Evolutionary conservation across 345 rosid species (phyloP), one percentile per base, ranked within the genome.

Genomic region (Boechera stricta): DNA sequence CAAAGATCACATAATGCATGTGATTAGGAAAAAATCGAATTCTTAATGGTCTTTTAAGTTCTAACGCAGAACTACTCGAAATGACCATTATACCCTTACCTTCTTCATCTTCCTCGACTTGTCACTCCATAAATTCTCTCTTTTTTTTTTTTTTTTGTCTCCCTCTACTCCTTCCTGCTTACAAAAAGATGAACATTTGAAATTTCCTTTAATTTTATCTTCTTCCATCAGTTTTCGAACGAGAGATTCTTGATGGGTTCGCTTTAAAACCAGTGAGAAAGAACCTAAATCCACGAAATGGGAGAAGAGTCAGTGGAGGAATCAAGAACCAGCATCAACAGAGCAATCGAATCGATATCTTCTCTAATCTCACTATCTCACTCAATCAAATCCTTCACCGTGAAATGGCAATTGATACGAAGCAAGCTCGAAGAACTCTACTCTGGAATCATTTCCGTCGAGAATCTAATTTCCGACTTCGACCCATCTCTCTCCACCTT

Each of bases 391-490:
- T 89, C 83, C 42, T 92, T 92, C 76, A 45, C 82, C 7, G 87
- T 84, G n/a, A 92, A 87, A 85, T 92, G 97, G 96, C 85, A 86
- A 28, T 44, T 84, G 63, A 87, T 92, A 55, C 68, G 97, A 24
- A 79, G n/a, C 80, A 88, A 82, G 82, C 85, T 90, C 16, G 88
- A 87, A 56, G 90, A 88, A 60, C 79, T 92, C 16, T 84, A 82
- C 68, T 64, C 93, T 1, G 74, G 84, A 36, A 70, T 92, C 39
- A 61, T 81, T 31, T 83, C 93, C 18, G 26, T 82, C 65, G 86
- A 84, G 70, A 78, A 80, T 56, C 83, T 86, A 42, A 84, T 81
- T 71, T 85, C 87, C 69, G 64, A 73, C 56, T 84, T 82, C 81
- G 82, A 84, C 10, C 67, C 75, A 57, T 69, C 74, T 39, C 77